A percentile compares a stretch with the other conserved stretches of the same genome.
These are phyloP conservation scores for Davidsoniella australis DNA, from an alignment of 2,329 filamentous ascomycete genomes.

Conservation along the genomic window DNA sequence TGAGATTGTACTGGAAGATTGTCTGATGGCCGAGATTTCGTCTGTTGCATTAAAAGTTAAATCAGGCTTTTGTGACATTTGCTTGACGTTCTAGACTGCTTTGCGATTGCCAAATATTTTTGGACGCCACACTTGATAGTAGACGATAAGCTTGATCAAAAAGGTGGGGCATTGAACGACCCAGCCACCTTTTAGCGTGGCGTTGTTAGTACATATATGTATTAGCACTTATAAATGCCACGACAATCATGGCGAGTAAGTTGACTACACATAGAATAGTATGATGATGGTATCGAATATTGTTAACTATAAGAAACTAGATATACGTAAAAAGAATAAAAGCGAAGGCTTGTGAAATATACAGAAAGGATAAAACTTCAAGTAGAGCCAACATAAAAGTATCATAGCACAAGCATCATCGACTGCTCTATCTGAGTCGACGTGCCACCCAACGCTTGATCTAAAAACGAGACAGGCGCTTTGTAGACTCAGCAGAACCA, in stretches of 20 bases:
- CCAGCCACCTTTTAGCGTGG: background rate
- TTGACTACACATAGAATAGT: too few relatives aligned
- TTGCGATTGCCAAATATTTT: conserved; percentile 9
- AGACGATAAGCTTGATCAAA: background rate
- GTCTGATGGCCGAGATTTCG: background rate
- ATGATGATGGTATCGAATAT: background rate
- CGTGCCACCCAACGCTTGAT: background rate
- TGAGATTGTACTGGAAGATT: too few relatives aligned
- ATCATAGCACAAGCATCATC: background rate
- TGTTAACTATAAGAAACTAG: background rate
- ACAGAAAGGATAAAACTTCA: background rate
- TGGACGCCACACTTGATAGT: conserved; percentile 7
- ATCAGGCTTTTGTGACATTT: too few relatives aligned
- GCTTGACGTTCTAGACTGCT: too few relatives aligned
- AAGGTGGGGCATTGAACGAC: background rate
- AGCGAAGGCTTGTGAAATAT: background rate
- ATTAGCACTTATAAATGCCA: too few relatives aligned
- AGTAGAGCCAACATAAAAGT: background rate
- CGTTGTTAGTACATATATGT: background rate
- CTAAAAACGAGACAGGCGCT: background rate
- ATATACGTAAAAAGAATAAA: background rate
- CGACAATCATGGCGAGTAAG: background rate
- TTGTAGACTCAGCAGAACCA: background rate
- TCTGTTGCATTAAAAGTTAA: background rate
- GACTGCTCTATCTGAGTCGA: background rate